phyloP scores from a whole-genome alignment of 179 eudicot genomes.

The Vitellaria paradoxa region DNA sequence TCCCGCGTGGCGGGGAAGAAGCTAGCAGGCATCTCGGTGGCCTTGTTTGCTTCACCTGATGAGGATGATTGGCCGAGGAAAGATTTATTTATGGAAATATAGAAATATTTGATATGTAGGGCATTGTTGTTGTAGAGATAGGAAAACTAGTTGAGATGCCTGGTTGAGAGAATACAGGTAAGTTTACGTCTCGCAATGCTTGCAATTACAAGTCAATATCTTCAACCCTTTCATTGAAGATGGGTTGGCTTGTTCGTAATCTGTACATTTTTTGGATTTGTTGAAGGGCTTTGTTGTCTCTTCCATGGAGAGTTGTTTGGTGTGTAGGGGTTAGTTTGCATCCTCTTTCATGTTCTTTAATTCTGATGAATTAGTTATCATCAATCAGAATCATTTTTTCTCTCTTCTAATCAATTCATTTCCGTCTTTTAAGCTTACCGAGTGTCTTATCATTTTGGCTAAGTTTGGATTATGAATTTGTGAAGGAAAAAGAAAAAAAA shows the following conservation, averaged over 20 bases:
- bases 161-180: no score
- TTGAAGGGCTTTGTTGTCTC: not conserved
- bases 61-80: conserved; percentile 31
- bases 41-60: conserved; percentile 33
- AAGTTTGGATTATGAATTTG: no score
- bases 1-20: conserved; percentile 28
- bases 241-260: not conserved
- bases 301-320: not conserved
- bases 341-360: not conserved
- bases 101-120: conserved; percentile 2
- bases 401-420: no score
- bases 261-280: conserved; percentile 9
- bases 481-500: no score
- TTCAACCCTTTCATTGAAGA: conserved; percentile 20
- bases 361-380: no score
- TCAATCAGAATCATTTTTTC: no score
- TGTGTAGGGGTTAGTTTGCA: not conserved
- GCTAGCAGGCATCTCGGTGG: conserved; percentile 39
- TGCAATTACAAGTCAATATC: not conserved
- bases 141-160: no score
- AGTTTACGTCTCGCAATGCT: no score
- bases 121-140: not conserved
- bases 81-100: conserved; percentile 26
- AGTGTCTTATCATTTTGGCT: no score
- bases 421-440: no score